Base-by-base conservation (phyloP, 1,139 yeast genomes). In the Magnusiomyces tetraspermus region DNA sequence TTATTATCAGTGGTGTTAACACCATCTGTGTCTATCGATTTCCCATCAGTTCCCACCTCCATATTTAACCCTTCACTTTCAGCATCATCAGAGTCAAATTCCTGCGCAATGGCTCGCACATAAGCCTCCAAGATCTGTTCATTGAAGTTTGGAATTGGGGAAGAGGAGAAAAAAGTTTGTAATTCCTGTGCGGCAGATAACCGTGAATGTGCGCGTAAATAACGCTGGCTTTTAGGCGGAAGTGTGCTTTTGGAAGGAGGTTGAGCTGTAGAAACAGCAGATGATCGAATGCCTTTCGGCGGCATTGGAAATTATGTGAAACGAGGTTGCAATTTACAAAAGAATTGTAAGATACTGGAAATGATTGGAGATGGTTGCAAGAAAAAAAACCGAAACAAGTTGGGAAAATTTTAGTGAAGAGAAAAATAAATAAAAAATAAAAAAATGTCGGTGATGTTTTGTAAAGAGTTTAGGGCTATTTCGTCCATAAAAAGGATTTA, bases 41-140 rank as follows among this genome's bases (percentile, higher is more conserved):
- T 33, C 22, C 26, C 42, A 15, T 23, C 48, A 11, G 48, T 36
- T 24, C 22, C 21, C 41, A n/a, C n/a, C n/a, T n/a, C n/a, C n/a
- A n/a, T n/a, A n/a, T n/a, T n/a, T n/a, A 11, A 28, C 33, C 11
- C 11, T 6, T 28, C 33, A 8, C 33, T 11, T 11, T 44, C 37
- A 4, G 37, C 49, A 22, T 23, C 45, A 17, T 48, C 51, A 4
- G 44, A 42, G 22, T 51, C 53, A 26, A 30, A 44, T n/a, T 24
- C 46, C 17, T 47, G 51, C 8, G 51, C 51, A 40, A 51, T 51
- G 19, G 51, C 51, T 24, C 47, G 50, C 1, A 51, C 46, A 24
- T 51, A 51, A 6, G 53, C 53, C 31, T 51, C 53, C 5, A 51
- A 47, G 4, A 48, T 28, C 46, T 51, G 53, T 19, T 51, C 46